Conservation (phyloP, 2,329 filamentous ascomycete genomes). For the Alternaria gaisen region DNA sequence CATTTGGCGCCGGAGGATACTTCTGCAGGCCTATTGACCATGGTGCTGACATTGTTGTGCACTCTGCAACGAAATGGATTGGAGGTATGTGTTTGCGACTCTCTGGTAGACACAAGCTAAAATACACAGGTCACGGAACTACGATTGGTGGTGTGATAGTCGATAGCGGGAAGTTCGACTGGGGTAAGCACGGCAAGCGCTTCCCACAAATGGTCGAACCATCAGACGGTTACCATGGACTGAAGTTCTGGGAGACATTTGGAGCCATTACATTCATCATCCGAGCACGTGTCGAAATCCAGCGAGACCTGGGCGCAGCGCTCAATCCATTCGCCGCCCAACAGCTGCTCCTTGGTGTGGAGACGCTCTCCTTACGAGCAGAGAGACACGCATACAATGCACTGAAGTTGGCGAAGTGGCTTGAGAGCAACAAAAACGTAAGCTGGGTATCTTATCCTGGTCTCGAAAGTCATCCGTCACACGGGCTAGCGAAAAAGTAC, state of each 20-base stretch:
- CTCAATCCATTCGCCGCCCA: constrained; percentile 93
- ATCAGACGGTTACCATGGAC: constrained; percentile 86
- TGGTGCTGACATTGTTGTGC: constrained; percentile 91
- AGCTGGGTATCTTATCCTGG: constrained; percentile 95
- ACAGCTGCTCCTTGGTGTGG: constrained; percentile 86
- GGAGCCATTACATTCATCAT: constrained; percentile 84
- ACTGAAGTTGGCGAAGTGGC: constrained; percentile 78
- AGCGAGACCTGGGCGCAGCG: constrained; percentile 83
- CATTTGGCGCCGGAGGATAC: constrained; percentile 92
- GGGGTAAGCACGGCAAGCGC: constrained; percentile 81
- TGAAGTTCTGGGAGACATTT: constrained; percentile 95
- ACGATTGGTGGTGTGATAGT: constrained; percentile 88
- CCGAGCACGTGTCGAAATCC: constrained; percentile 85
- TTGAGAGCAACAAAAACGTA: constrained; percentile 84
- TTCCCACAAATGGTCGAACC: constrained; percentile 96
- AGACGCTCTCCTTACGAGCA: constrained; percentile 86
- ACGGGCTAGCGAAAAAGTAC: constrained; percentile 86
- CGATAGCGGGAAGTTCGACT: constrained; percentile 92
- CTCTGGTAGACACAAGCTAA: background rate
- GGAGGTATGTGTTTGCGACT: constrained; percentile 64
- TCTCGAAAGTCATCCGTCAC: constrained; percentile 80
- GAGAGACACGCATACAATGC: constrained; percentile 90
- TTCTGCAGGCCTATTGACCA: constrained; percentile 86
- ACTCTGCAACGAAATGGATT: constrained; percentile 97
- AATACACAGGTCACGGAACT: constrained; percentile 71